Conservation (phyloP, 1,139 yeast genomes). For the Chernovozyma aurita region DNA sequence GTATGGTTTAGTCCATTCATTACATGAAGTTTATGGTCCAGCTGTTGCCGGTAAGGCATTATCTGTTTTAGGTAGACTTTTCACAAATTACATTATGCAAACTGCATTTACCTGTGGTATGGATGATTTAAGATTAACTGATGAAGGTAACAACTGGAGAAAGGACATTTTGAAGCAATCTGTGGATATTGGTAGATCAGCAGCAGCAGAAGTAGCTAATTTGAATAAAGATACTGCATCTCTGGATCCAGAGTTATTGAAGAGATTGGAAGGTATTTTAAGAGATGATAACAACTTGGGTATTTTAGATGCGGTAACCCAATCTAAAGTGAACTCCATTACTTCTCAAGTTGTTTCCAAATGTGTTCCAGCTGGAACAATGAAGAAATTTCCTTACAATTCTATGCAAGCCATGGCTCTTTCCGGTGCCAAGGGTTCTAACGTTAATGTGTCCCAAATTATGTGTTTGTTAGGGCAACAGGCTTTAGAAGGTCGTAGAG, state of each 20-base stretch:
- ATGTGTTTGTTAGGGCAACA: conserved; percentile 99
- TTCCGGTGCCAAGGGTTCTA: conserved; percentile 98
- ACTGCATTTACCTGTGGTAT: conserved; percentile 98
- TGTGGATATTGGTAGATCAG: conserved; percentile 78
- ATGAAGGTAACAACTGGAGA: conserved; percentile 89
- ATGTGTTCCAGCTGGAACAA: conserved; percentile 95
- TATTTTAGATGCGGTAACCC: conserved; percentile 92
- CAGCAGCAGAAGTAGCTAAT: conserved; percentile 93
- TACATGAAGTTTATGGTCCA: conserved; percentile 94
- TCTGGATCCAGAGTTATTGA: conserved; percentile 72
- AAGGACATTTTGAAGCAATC: conserved; percentile 72
- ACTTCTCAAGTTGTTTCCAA: conserved; percentile 90
- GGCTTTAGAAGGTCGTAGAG: conserved; percentile 98
- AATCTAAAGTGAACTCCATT: conserved; percentile 85
- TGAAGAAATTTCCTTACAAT: conserved; percentile 92
- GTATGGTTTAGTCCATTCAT: conserved; percentile 93
- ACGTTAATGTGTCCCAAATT: conserved; percentile 96
- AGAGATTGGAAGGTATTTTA: conserved; percentile 87
- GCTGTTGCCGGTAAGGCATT: conserved; percentile 84
- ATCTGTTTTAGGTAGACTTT: conserved; percentile 87
- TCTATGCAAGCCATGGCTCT: conserved; percentile 99
- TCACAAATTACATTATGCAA: conserved; percentile 89
- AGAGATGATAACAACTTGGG: conserved; percentile 93
- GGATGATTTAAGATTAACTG: conserved; percentile 94
- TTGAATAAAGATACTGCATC: conserved; percentile 54